These are phyloP conservation scores for Penicillium parvum DNA, from an alignment of 495 filamentous ascomycete species.

Conservation along the genomic window DNA sequence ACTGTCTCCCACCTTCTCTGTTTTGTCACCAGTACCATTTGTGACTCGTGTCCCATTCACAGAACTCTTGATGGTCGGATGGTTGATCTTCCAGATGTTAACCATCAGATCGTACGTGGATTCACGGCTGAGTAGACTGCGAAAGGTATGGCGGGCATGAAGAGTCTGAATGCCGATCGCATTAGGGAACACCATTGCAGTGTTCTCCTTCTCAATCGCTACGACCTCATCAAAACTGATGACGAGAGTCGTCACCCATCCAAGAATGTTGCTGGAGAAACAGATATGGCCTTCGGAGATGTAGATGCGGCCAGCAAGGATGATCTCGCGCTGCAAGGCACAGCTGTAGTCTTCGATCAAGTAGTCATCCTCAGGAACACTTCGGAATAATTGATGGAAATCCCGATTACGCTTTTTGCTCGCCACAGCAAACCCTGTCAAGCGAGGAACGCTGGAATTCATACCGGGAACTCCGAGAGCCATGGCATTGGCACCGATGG, in stretches of 20 bases:
- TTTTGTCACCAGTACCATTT: slow-evolving; percentile 79
- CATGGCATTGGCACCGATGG: slow-evolving; percentile 60
- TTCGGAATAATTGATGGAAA: slow-evolving; percentile 90
- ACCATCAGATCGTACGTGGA: slow-evolving; percentile 96
- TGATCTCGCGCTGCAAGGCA: slow-evolving; percentile 90
- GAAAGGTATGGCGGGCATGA: slow-evolving; percentile 92
- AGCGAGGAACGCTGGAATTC: slow-evolving; percentile 58
- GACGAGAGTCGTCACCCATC: slow-evolving; percentile 94
- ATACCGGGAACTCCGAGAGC: slow-evolving; percentile 61
- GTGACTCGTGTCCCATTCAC: slow-evolving; percentile 80
- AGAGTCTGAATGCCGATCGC: slow-evolving; percentile 94
- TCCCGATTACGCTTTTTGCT: slow-evolving; percentile 94
- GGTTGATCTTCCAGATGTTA: slow-evolving; percentile 96
- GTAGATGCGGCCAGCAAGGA: slow-evolving; percentile 89
- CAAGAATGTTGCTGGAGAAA: slow-evolving; percentile 98
- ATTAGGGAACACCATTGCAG: slow-evolving; percentile 93
- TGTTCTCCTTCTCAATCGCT: slow-evolving; percentile 93
- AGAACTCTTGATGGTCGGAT: slow-evolving; percentile 83
- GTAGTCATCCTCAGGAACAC: slow-evolving; percentile 96
- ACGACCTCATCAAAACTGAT: slow-evolving; percentile 98
- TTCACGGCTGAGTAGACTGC: slow-evolving; percentile 89
- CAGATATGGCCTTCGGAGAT: slow-evolving; percentile 96
- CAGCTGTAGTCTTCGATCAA: slow-evolving; percentile 98
- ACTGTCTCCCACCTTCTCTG: slow-evolving; percentile 70
- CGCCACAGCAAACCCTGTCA: slow-evolving; percentile 94